phyloP scores from a whole-genome alignment of 1,284 basidiomycete genomes.

The Rhodotorula sp. region DNA sequence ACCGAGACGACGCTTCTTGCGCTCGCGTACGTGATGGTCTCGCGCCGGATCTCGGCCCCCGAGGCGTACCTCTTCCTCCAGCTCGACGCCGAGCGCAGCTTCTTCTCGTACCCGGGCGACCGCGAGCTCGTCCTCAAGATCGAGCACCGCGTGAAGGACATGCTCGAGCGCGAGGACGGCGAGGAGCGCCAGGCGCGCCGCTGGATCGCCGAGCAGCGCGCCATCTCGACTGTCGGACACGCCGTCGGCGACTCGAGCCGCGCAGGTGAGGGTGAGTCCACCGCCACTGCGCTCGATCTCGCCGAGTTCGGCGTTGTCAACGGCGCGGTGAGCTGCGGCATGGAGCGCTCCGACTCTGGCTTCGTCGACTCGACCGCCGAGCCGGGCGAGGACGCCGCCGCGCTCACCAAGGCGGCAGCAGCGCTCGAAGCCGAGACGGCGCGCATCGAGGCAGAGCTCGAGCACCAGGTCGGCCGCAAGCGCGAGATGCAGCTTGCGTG shows the following conservation, averaged over 20 bases:
- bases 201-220: constrained; percentile 24
- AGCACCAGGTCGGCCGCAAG: constrained; percentile 3
- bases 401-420: background rate
- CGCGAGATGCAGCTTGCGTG: constrained; percentile 24
- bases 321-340: constrained; percentile 12
- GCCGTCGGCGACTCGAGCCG: background rate
- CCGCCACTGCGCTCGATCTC: background rate
- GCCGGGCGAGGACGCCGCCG: background rate
- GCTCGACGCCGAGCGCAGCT: constrained; percentile 63
- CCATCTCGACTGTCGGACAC: constrained; percentile 1
- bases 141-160: constrained; percentile 31
- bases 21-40: constrained; percentile 82
- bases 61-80: constrained; percentile 81
- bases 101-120: constrained; percentile 89
- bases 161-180: constrained; percentile 30
- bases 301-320: background rate
- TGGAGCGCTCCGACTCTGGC: constrained; percentile 42
- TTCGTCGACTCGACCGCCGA: constrained; percentile 28
- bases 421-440: constrained; percentile 6
- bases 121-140: constrained; percentile 37
- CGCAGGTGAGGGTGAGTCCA: constrained; percentile 7
- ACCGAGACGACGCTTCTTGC: constrained; percentile 90
- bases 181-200: constrained; percentile 25
- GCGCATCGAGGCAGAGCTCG: constrained; percentile 15
- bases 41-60: constrained; percentile 67